phyloP scores from a whole-genome alignment of 148 eudicot genomes.

The Polygonum maritimum region DNA sequence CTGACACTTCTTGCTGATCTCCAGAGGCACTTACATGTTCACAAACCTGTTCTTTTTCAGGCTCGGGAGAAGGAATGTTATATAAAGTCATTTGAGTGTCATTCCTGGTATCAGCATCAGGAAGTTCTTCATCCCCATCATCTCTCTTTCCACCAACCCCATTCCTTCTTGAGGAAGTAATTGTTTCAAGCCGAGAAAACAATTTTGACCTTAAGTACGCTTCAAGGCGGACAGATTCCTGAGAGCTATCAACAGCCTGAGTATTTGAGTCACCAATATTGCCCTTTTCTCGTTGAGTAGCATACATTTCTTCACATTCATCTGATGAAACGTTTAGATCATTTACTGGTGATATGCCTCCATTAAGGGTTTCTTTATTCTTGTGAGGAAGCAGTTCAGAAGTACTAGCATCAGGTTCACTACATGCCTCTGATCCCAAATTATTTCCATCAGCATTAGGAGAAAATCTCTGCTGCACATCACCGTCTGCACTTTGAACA shows the following conservation, averaged over 20 bases:
- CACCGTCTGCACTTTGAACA: slow-evolving; percentile 30
- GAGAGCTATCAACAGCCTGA: slow-evolving; percentile 23
- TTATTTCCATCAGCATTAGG: slow-evolving; percentile 24
- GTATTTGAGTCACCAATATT: slow-evolving; percentile 17
- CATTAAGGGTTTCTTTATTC: slow-evolving; percentile 23
- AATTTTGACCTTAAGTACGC: slow-evolving; percentile 63
- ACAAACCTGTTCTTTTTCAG: slow-evolving; percentile 14
- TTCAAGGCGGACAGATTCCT: slow-evolving; percentile 56
- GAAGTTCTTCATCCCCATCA: slow-evolving; percentile 15
- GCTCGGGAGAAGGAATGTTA: slow-evolving; percentile 1
- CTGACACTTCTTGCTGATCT: slow-evolving; percentile 10
- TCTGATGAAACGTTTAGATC: slow-evolving; percentile 29
- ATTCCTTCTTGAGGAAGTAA: slow-evolving; percentile 19
- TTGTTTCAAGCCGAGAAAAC: slow-evolving; percentile 41
- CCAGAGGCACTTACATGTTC: slow-evolving; percentile 7
- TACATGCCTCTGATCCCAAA: slow-evolving; percentile 37
- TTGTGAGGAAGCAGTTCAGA: slow-evolving; percentile 28
- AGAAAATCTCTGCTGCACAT: slow-evolving; percentile 24
- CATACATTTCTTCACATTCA: slow-evolving; percentile 37
- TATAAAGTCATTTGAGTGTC: slow-evolving; percentile 13
- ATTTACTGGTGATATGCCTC: slow-evolving; percentile 28
- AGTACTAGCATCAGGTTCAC: slow-evolving; percentile 57
- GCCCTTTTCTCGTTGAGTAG: slow-evolving; percentile 17
- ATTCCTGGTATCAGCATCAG: slow-evolving; percentile 23
- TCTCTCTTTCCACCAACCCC: slow-evolving; percentile 21